Evolutionary conservation across 2,329 filamentous ascomycete species (phyloP), one percentile per base, ranked within the genome.

Genomic region (Fusarium concolor): DNA sequence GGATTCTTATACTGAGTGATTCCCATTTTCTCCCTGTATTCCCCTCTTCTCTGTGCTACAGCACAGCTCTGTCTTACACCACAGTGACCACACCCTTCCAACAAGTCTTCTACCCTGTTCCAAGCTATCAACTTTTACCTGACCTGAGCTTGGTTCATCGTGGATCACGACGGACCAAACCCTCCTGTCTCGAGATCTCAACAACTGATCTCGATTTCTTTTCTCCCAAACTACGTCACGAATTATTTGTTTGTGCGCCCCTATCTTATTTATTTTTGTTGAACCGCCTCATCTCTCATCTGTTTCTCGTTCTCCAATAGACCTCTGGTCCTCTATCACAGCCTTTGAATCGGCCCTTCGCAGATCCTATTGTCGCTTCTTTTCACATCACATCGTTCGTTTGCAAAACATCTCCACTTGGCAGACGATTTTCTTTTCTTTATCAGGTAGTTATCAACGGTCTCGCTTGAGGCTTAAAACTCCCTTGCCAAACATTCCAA

Each of bases 121-220:
- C 51, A 56, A 62, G 47, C 56, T 50, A 62, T 62, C 35, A 45
- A 49, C 39, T 44, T 45, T 37, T 22, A 46, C 35, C 65, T 49
- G 29, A 43, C 47, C 45, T 50, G 55, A 45, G 33, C 45, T 65
- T 55, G 47, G 33, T 44, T 62, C 10, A 43, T 45, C 58, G 39
- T 63, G 55, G 59, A 66, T 61, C 63, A 58, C 5, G 26, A 26
- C 71, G 71, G 71, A 74, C 71, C 69, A 74, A 74, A 74, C 29
- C 59, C 71, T 74, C 71, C 71, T 71, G 55, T 60, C 35, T 67
- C n/a, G 31, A 55, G 54, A 50, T 68, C 44, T 61, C 56, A 66
- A 49, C 61, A 51, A 65, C 52, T 35, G 37, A 56, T 58, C 62
- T 45, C 62, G 62, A 54, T 56, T 67, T 12, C 49, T 62, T 56